Percentiles rank a stretch among this genome's conserved stretches.
Conservation (phyloP, 257 asterid species). For the Solanum sitiens region DNA sequence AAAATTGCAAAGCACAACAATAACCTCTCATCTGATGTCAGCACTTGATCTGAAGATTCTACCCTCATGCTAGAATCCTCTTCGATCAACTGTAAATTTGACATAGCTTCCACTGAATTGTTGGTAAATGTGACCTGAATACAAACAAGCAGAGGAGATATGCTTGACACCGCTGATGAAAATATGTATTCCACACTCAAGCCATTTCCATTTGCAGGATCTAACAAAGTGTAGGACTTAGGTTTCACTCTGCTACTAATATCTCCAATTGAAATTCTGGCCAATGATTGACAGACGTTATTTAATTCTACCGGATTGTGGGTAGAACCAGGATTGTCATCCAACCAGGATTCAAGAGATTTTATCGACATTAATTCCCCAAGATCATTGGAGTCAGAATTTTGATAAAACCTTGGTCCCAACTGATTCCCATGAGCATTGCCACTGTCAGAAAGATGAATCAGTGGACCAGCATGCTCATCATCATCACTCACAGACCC, state of each 20-base stretch:
- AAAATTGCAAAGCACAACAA: background rate
- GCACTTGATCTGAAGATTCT: slow-evolving; percentile 47
- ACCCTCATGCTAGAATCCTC: slow-evolving; percentile 37
- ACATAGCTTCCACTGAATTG: slow-evolving; percentile 54
- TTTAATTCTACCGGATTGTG: slow-evolving; percentile 31
- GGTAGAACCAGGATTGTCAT: slow-evolving; percentile 52
- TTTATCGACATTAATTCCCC: slow-evolving; percentile 67
- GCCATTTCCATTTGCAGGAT: slow-evolving; percentile 80
- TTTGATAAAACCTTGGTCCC: slow-evolving; percentile 15
- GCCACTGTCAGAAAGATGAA: slow-evolving; percentile 69
- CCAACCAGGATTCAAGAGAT: slow-evolving; percentile 89
- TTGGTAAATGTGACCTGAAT: slow-evolving; percentile 58
- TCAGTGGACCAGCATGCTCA: slow-evolving; percentile 38
- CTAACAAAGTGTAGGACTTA: slow-evolving; percentile 50
- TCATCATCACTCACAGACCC: slow-evolving; percentile 35
- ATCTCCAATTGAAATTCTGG: slow-evolving; percentile 84
- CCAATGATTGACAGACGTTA: slow-evolving; percentile 46
- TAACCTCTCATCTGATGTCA: slow-evolving; percentile 10
- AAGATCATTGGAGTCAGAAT: slow-evolving; percentile 36
- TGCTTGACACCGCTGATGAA: slow-evolving; percentile 61
- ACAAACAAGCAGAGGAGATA: slow-evolving; percentile 54
- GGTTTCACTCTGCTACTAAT: slow-evolving; percentile 62
- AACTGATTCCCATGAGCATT: slow-evolving; percentile 24
- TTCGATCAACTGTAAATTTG: slow-evolving; percentile 51
- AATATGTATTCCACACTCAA: slow-evolving; percentile 61